Conservation (phyloP, 169 alveolate species). For the Plasmodium relictum region DNA sequence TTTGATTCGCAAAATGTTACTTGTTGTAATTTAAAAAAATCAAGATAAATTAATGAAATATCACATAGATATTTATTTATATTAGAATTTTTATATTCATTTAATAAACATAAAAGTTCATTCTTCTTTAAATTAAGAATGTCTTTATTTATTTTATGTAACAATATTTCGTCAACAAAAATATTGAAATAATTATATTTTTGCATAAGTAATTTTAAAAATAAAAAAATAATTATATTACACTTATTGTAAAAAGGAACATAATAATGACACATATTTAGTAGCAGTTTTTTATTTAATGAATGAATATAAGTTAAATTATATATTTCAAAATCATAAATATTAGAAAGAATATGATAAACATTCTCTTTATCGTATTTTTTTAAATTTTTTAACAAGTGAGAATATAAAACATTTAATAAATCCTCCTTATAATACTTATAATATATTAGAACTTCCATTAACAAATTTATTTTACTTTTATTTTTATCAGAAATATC, state of each 20-base stretch:
- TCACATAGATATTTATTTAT: conserved; percentile 54
- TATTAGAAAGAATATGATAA: conserved; percentile 31
- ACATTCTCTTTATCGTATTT: conserved; percentile 31
- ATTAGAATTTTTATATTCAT: conserved; percentile 22
- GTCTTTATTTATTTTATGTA: conserved; percentile 37
- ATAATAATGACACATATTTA: conserved; percentile 56
- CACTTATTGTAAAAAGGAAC: conserved; percentile 44
- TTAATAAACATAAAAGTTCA: conserved; percentile 19
- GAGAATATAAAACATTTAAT: conserved; percentile 54
- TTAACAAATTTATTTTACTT: conserved; percentile 34
- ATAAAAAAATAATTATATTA: conserved; percentile 28
- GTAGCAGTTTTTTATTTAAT: conserved; percentile 31
- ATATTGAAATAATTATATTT: conserved; percentile 40
- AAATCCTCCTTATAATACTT: conserved; percentile 55
- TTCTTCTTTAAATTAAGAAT: conserved; percentile 14
- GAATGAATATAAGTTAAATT: conserved; percentile 17
- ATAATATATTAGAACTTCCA: conserved; percentile 60
- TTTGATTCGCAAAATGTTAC: neutral
- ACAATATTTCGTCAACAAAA: conserved; percentile 40
- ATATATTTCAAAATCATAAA: conserved; percentile 30
- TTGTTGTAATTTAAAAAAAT: conserved; percentile 7
- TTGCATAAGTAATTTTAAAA: conserved; percentile 45
- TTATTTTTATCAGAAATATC: conserved; percentile 33
- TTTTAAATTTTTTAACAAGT: conserved; percentile 41
- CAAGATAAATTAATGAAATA: conserved; percentile 52